Evolutionary conservation across 352 stramenopile genomes (phyloP).

Genomic region (Lagenidium giganteum): DNA sequence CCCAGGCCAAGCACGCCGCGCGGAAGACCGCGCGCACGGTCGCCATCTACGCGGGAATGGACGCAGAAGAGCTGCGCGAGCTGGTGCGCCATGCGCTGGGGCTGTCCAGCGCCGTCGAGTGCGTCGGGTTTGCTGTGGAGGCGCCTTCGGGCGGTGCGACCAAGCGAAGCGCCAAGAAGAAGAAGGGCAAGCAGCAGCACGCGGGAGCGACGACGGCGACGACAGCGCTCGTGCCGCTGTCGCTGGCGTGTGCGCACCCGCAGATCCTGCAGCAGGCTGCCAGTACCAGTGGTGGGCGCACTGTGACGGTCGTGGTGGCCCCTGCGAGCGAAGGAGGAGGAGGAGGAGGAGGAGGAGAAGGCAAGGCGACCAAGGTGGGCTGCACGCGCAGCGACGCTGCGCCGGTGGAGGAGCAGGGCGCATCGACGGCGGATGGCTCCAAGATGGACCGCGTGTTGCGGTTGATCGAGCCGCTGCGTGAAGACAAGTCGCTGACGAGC

Average conservation of each 20-base stretch:
- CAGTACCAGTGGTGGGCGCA: background rate
- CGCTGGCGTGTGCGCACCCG: conserved; percentile 44
- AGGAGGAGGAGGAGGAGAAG: too few species aligned
- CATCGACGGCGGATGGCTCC: too few species aligned
- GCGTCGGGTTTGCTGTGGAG: conserved; percentile 37
- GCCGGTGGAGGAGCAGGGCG: too few species aligned
- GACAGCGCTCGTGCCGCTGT: conserved; percentile 46
- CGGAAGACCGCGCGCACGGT: too few species aligned
- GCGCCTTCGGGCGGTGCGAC: background rate
- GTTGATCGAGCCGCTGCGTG: conserved; percentile 29
- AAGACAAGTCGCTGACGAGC: conserved; percentile 28
- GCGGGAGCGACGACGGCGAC: too few species aligned
- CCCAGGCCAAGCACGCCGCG: too few species aligned
- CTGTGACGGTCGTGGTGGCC: conserved; percentile 18
- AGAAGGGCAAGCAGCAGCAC: background rate
- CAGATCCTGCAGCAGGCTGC: conserved; percentile 25
- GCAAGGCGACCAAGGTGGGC: too few species aligned
- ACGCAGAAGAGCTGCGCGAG: conserved; percentile 31
- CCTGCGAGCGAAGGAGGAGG: too few species aligned
- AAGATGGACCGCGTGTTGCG: conserved; percentile 18
- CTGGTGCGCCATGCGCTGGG: conserved; percentile 32
- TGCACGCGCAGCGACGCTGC: too few species aligned
- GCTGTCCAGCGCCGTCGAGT: conserved; percentile 9
- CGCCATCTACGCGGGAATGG: conserved; percentile 53
- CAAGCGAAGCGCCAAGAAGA: background rate